Conservation (phyloP, 2,329 filamentous ascomycete species). For the Fusarium gaditjirri region DNA sequence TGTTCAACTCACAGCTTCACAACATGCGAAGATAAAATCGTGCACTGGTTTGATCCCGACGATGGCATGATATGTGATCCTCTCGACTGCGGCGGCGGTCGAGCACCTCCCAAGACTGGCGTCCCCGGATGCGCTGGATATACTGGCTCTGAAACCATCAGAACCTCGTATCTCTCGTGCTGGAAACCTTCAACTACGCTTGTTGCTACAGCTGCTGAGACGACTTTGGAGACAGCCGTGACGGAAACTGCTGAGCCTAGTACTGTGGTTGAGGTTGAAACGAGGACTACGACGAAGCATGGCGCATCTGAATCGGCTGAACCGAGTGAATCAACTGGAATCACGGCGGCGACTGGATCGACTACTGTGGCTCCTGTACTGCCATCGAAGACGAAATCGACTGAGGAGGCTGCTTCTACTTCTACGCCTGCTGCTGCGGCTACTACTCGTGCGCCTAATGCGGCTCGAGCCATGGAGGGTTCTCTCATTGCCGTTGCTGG, state of each 20-base stretch:
- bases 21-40: slow-evolving; percentile 39
- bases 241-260: background rate
- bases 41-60: slow-evolving; percentile 57
- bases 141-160: slow-evolving; percentile 48
- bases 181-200: slow-evolving; percentile 26
- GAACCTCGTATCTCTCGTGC: slow-evolving; percentile 30
- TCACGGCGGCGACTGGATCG: background rate
- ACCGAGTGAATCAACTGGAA: background rate
- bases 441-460: slow-evolving; percentile 4
- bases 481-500: slow-evolving; percentile 2
- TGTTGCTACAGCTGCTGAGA: background rate
- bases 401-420: background rate
- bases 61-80: slow-evolving; percentile 63
- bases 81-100: slow-evolving; percentile 65
- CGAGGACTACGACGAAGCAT: background rate
- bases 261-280: background rate
- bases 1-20: slow-evolving; percentile 32
- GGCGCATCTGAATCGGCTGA: background rate
- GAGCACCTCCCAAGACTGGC: slow-evolving; percentile 60
- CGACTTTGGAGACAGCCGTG: background rate
- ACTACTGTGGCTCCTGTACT: slow-evolving; percentile 15
- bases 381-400: background rate
- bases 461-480: background rate
- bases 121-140: slow-evolving; percentile 61
- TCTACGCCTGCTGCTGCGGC: background rate